Evolutionary conservation across 1,284 basidiomycete genomes (phyloP), one percentile per base, ranked within the genome.

Genomic region (Mycena citricolor): DNA sequence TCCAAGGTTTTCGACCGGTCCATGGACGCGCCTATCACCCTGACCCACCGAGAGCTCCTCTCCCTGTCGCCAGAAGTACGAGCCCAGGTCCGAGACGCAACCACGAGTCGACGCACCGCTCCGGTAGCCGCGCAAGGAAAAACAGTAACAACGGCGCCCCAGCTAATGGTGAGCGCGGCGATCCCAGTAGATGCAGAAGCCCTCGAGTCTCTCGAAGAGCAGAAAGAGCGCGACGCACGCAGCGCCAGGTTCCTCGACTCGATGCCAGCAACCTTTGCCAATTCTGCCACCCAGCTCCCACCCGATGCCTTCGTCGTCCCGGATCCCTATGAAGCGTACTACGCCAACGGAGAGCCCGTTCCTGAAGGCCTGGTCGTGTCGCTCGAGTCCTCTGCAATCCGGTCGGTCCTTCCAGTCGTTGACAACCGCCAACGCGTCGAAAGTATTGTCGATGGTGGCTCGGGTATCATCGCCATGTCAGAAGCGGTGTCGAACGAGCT

Each of bases 1-100:
- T 11, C n/a, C 6, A 26, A 11, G 2, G 40, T 42, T 14, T 42
- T 34, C 22, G 32, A 29, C 17, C 2, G 14, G 5, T 34, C 40
- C 7, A 25, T 42, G 23, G 16, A 32, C 11, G 5, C 23, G 25
- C 21, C 30, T 1, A 14, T 42, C 24, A 34, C 21, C 6, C 12
- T 42, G 11, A 17, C 31, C 11, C 24, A 34, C 8, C 10, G 37
- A 30, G 37, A 41, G 22, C 14, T 40, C 4, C 19, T 40, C 8
- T 40, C 39, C 20, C 16, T 37, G 8, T 25, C 23, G 5, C 35
- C 35, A 8, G 35, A 37, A 25, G 23, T 37, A 5, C 35, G 35
- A 1, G 47, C 43, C 24, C 42, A 52, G 12, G 25, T 55, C 5
- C 52, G 45, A n/a, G 58, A 59, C 16, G 39, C 39, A 20, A 41